Base-by-base conservation (phyloP, 2,329 filamentous ascomycete species). In the Ophiostoma ulmi region DNA sequence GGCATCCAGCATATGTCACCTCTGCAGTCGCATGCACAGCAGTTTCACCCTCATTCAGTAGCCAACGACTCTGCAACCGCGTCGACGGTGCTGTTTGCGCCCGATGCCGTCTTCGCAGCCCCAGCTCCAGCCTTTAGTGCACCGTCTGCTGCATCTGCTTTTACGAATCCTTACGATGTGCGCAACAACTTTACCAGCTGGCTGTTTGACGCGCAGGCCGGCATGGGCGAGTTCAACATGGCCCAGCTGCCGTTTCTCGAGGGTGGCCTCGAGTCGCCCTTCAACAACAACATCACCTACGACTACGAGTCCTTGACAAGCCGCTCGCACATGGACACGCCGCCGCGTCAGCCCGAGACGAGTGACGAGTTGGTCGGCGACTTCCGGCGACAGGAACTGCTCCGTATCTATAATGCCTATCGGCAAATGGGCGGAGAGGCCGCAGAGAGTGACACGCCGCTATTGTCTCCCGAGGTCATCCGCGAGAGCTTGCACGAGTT, bases 401-500 rank as follows among this genome's bases (percentile, higher is more conserved):
- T 77, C 1, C 70, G 75, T 8, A 75, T 78, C 11, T 73, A 76
- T 2, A 78, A 76, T 38, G 74, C 83, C 1, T 76, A 81, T 7
- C 79, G 78, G 6, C 80, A 82, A 39, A 78, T 77, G 41, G 79
- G 77, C 14, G 81, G 80, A n/a, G 82, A 85, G 73, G 70, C 82
- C 6, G 81, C 82, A 0, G 79, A 78, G 0, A 92, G 88, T 77
- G 79, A 67, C 38, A 26, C 65, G 38, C 39, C 36, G 3, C 38
- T 44, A 22, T 26, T 48, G 38, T 67, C 65, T 39, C 65, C 93
- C 68, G 88, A 91, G 67, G 94, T 94, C 87, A 90, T 97, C 85
- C 89, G 92, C 76, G 90, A 90, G 17, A 97, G 94, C 76, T 86
- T 94, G 73, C 86, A 88, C n/a, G 92, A 92, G 64, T 97, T 92